Percentiles rank a stretch among this genome's conserved stretches.
Evolutionary conservation across 208 protist genomes (phyloP).

Genomic region (Acanthamoeba culbertsoni): DNA sequence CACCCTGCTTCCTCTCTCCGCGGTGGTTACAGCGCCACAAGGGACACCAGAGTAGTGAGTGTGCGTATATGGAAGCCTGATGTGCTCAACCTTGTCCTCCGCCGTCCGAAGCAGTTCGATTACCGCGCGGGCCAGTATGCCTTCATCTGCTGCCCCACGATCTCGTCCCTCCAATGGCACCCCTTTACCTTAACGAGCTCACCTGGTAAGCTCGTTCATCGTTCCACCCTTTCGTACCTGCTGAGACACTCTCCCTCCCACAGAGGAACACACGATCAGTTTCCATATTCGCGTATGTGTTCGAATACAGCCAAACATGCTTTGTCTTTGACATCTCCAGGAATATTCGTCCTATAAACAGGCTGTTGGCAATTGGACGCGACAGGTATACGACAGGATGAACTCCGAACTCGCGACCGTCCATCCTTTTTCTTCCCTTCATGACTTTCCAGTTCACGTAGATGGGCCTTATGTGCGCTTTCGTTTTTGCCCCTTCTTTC

Average conservation of each 20-base stretch:
- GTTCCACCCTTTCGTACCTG: neutral
- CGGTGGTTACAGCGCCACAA: neutral
- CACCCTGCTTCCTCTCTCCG: neutral
- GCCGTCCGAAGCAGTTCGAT: neutral
- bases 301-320: neutral
- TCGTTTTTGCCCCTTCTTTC: neutral
- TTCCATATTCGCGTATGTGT: neutral
- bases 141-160: constrained; percentile 35
- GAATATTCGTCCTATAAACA: neutral
- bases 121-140: constrained; percentile 17
- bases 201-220: constrained; percentile 76
- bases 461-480: neutral
- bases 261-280: constrained; percentile 14
- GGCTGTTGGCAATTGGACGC: neutral
- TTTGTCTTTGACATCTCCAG: neutral
- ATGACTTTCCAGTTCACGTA: neutral
- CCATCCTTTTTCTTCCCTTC: neutral
- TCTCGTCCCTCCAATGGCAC: constrained; percentile 85
- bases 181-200: constrained; percentile 87
- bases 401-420: neutral
- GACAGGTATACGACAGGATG: neutral
- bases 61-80: neutral
- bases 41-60: neutral
- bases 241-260: neutral
- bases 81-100: neutral